Base-by-base conservation (phyloP, 345 rosid genomes). In the Ceriops decandra region DNA sequence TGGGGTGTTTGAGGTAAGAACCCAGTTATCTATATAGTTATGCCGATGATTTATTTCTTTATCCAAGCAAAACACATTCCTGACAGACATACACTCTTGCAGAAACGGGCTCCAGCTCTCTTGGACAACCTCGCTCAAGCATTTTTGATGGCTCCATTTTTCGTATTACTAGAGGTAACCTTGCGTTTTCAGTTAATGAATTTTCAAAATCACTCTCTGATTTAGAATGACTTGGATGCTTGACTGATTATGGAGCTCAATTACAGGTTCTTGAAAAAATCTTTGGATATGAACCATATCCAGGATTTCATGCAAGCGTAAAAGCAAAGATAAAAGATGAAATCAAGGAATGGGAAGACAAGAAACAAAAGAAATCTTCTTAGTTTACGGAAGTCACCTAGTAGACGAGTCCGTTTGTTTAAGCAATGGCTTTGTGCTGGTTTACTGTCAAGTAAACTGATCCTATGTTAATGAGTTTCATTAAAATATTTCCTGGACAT, bases 91-190 rank as follows among this genome's bases (percentile, higher is more conserved):
- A 22, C 60, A 63, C 36, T 57, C 64, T 52, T 30, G 53, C 60
- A 93, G 98, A 88, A 82, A 81, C 91, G 98, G 11, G 91, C 97
- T 52, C 96, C 97, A 0, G 96, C 97, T 22, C 82, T 93, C 60
- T 60, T 90, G 68, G 97, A 91, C 80, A 89, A 91, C 76, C 78
- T 93, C 67, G 51, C 63, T n/a, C 97, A 87, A 71, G 97, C 98
- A 47, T 71, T 93, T 68, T 72, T 89, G 21, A 89, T 82, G 87
- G 97, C 98, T 73, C 98, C 97, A 30, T 91, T 88, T 83, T 91
- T 89, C n/a, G 98, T 91, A 16, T 68, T 91, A 70, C 95, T 93
- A 0, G 97, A 93, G 97, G 96, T 88, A 77, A 28, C 66, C 33
- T 24, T 10, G 28, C 58, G 5, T 63, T 42, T 30, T 13, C 15